Base-by-base conservation (phyloP, 345 rosid species). In the Lenwebbia sp. region DNA sequence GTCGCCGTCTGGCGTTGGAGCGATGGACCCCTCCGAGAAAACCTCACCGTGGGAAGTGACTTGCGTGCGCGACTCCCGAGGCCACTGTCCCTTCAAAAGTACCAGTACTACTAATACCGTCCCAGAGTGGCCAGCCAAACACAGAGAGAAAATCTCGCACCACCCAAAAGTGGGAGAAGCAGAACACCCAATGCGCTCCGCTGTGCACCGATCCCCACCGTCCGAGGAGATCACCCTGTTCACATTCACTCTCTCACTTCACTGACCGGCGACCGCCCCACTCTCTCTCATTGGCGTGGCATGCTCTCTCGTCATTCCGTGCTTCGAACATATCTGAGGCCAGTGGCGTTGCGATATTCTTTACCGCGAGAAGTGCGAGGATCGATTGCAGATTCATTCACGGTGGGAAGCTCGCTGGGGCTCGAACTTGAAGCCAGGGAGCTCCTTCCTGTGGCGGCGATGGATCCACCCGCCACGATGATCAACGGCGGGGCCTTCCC, bases 391-490 rank as follows among this genome's bases (percentile, higher is more conserved):
- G 78, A 33, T 70, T 70, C 78, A 12, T 33, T 70, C 13, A 51
- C 51, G 82, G 54, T 23, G 44, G 53, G n/a, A 83, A 74, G 57
- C 52, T 11, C 57, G 30, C 54, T 70, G 13, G 58, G 58, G 11
- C 78, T 47, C 21, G 83, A 30, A 57, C 55, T 51, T 21, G 13
- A 40, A 75, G 55, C 41, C 13, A 33, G 41, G 30, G 15, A 19
- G 33, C 22, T 57, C 70, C 65, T 76, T 1, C n/a, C 30, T n/a
- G 85, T 83, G 25, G 83, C 57, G 49, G 49, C 78, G 33, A 95
- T 96, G 99, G 99, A 95, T 95, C 95, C 97, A 57, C 93, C 78
- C 25, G 78, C 93, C 4, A 93, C 90, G 83, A 90, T 93, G 93
- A 92, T 93, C 89, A 92, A 90, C 85, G 94, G 91, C 84, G 94